A percentile compares a stretch with the other conserved stretches of the same genome.
These are phyloP conservation scores for Candida qinlingensis DNA, from an alignment of 805 yeast species.

Conservation along the genomic window DNA sequence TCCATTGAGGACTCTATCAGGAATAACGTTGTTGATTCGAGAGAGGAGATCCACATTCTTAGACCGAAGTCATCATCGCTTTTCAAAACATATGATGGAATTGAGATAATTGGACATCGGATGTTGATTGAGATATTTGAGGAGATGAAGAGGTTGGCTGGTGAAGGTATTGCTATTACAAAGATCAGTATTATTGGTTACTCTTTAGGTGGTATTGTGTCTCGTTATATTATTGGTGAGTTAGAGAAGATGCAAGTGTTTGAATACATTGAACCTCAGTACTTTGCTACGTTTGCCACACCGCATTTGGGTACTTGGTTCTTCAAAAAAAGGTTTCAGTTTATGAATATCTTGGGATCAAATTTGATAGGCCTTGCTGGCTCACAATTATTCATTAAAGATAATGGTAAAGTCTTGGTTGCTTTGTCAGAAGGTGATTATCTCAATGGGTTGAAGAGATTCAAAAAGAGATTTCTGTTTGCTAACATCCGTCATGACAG, in stretches of 20 bases:
- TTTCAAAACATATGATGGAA: slow-evolving; percentile 81
- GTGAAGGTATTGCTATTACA: slow-evolving; percentile 28
- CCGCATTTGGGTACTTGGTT: slow-evolving; percentile 66
- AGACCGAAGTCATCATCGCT: slow-evolving; percentile 60
- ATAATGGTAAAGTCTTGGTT: slow-evolving; percentile 40
- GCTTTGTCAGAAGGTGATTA: slow-evolving; percentile 37
- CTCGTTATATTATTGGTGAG: slow-evolving; percentile 77
- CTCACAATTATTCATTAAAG: slow-evolving; percentile 58
- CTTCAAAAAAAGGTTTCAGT: slow-evolving; percentile 31
- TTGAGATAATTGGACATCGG: slow-evolving; percentile 65
- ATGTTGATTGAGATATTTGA: slow-evolving; percentile 59
- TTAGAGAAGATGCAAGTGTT: slow-evolving; percentile 51
- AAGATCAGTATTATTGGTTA: slow-evolving; percentile 79
- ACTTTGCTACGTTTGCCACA: slow-evolving; percentile 68
- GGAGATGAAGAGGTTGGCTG: slow-evolving; percentile 31
- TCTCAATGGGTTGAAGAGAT: slow-evolving; percentile 48
- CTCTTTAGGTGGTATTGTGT: slow-evolving; percentile 82
- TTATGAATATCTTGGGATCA: slow-evolving; percentile 50
- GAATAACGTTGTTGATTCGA: slow-evolving; percentile 31
- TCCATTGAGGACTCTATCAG: slow-evolving; percentile 40
- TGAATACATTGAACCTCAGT: slow-evolving; percentile 51
- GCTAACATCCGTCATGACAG: slow-evolving; percentile 82
- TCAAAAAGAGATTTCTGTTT: slow-evolving; percentile 52
- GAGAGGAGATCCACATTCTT: slow-evolving; percentile 39
- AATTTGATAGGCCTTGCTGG: slow-evolving; percentile 64